Percentiles rank a stretch among this genome's conserved stretches.
phyloP scores from a whole-genome alignment of 208 protist species.

The Crithidia sp. region DNA sequence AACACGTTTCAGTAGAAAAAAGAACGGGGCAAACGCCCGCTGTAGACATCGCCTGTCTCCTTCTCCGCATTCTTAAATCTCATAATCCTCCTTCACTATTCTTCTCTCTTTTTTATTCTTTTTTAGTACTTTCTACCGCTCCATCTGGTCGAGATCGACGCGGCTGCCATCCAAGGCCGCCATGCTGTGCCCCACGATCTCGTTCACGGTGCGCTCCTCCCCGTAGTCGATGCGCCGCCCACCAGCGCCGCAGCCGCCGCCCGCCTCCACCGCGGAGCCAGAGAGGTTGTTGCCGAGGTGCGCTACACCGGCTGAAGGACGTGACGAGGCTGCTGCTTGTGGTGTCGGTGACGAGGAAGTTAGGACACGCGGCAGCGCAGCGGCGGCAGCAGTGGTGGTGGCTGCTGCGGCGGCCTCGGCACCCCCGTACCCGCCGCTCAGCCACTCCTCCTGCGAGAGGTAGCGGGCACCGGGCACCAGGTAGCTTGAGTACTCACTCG shows the following conservation, averaged over 20 bases:
- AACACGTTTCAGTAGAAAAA: no score
- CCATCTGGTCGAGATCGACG: slow-evolving; percentile 1
- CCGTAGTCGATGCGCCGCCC: slow-evolving; percentile 1
- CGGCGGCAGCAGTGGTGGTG: neutral
- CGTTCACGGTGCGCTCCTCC: slow-evolving; percentile 41
- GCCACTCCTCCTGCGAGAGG: slow-evolving; percentile 39
- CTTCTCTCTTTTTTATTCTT: neutral
- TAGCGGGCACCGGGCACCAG: slow-evolving; percentile 44
- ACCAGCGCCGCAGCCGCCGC: neutral
- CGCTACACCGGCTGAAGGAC: neutral
- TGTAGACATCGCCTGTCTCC: no score
- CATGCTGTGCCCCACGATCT: slow-evolving; percentile 46
- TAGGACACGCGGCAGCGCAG: neutral
- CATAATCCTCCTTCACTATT: neutral
- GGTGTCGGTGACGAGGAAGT: neutral
- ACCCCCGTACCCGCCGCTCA: neutral
- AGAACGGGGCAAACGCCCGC: no score
- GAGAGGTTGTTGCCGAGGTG: neutral
- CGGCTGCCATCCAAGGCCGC: slow-evolving; percentile 32
- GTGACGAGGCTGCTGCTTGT: no score
- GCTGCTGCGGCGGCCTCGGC: neutral
- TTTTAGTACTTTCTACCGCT: neutral
- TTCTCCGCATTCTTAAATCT: no score
- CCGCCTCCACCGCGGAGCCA: neutral
- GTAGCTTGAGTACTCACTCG: slow-evolving; percentile 51